Evolutionary conservation across 495 filamentous ascomycete genomes (phyloP), one percentile per base, ranked within the genome.

Genomic region (Bacidia gigantensis): DNA sequence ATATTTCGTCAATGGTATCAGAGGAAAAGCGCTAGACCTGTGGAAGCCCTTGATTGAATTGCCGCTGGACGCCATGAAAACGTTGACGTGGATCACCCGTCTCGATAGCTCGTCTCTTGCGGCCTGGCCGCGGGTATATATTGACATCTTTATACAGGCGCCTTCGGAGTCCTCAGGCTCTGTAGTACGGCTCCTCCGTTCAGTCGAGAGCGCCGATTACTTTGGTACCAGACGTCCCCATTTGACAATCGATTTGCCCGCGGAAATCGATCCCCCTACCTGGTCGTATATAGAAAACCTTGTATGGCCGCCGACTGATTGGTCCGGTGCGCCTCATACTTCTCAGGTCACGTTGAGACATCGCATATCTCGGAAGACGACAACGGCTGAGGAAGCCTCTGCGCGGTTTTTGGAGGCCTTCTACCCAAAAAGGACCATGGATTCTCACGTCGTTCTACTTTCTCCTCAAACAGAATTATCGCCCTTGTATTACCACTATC

Each of bases 61-160:
- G n/a, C 82, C 87, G 3, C 62, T 67, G 41, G 69, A 73, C 49
- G 68, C 72, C 3, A 68, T 71, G 3, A 76, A 78, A 41, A 74
- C 74, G 44, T 64, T 93, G 25, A 72, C 77, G 62, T 95, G 88
- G 88, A 72, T 92, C 18, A 77, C 86, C 2, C 72, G 78, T 49
- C 67, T 95, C 32, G 84, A 90, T 58, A 81, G 81, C 53, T 70
- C 73, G 46, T 80, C 86, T 26, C 68, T 95, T 50, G 71, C 65
- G 63, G 85, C 73, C 24, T 95, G 87, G 87, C 80, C 86, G 58
- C 76, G 77, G 41, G 66, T 83, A 3, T 75, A 70, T 35, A 71
- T 94, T 45, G 85, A 93, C 49, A 83, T 95, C 21, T 63, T 89
- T 9, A 77, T 95, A 26, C 82, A 87, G 46, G 83, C 82, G n/a